Evolutionary conservation across 2,329 filamentous ascomycete genomes (phyloP), one percentile per base, ranked within the genome.

Genomic region (Colletotrichum cordylinicola): DNA sequence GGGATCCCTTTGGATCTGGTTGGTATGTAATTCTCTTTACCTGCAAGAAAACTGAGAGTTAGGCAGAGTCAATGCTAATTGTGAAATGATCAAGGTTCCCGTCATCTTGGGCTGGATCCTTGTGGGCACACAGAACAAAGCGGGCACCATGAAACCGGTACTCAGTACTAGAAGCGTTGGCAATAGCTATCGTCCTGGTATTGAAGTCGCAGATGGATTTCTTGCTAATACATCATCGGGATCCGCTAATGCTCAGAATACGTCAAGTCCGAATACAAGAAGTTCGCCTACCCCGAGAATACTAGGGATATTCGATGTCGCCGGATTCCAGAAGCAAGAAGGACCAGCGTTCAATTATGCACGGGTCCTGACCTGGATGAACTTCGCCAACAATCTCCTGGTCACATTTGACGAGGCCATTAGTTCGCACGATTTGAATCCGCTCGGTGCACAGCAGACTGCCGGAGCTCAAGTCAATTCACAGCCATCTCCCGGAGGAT

Each of bases 201-300:
- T 52, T 13, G 43, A 52, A 52, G 10, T 52, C 1, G 43, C 43
- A 21, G 43, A 0, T 21, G 43, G 0, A 0, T 2, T 52, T 0
- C n/a, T 3, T 2, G n/a, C 43, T 52, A 2, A 3, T 52, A 2
- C 43, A 21, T 7, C 39, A 10, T n/a, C 9, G 2, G 2, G 1
- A n/a, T 6, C 39, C 5, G 39, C 3, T 4, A 13, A 21, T 9
- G 18, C 39, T n/a, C 8, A 3, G 18, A 4, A 48, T 2, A n/a
- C 39, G 1, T 2, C 1, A n/a, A n/a, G 24, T 27, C 24, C 24
- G 24, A 27, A 27, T 27, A 27, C 24, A 27, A 27, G 24, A 27
- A 5, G 24, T 27, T 27, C 24, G 4, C 4, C 24, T 27, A 27
- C 24, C 24, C 24, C 24, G 24, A 27, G 24, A 27, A 6, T 27